Base-by-base conservation (phyloP, 2,329 filamentous ascomycete genomes). In the Fusarium sp. region DNA sequence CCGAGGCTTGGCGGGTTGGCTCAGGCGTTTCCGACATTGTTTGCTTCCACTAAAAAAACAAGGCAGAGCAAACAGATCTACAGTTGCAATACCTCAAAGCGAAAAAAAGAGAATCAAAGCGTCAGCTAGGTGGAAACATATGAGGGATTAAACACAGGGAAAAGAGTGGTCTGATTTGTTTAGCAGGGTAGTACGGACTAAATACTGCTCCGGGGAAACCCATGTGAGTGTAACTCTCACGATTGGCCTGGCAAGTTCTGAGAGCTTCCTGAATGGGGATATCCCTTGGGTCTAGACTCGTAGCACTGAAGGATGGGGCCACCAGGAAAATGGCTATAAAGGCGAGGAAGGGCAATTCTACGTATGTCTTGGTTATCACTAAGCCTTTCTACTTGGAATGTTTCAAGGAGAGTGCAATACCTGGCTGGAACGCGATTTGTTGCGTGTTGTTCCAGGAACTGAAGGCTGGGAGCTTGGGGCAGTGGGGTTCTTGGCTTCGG, bases 341-440 rank as follows among this genome's bases (percentile, higher is more conserved):
- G 9, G 0, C 6, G 1, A 26, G 11, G 0, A 9, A 52, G 1
- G 6, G 6, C 9, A 22, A 1, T 31, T 15, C 4, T 28, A 7
- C 11, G 3, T 5, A 0, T 11, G 5, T 10, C 5, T 15, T 10
- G 7, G 6, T 15, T 3, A 10, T 12, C 4, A 20, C 15, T 20
- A 2, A 7, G 2, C 0, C 0, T 35, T 2, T 1, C 3, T 18
- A 20, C 11, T 3, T 3, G 1, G 7, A 20, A 3, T 9, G 3
- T 18, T 17, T 4, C 6, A 24, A 35, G 5, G 35, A 24, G 0
- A 24, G 11, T 15, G 1, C 2, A 36, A 52, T 6, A 10, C 3
- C 12, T 7, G 3, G 26, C n/a, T 12, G 9, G 13, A 26, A 18
- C 31, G 35, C 24, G 24, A 13, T 14, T 18, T 6, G 4, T 13